These are phyloP conservation scores for Colletotrichum horii DNA, from an alignment of 2,329 filamentous ascomycete species.

Conservation along the genomic window DNA sequence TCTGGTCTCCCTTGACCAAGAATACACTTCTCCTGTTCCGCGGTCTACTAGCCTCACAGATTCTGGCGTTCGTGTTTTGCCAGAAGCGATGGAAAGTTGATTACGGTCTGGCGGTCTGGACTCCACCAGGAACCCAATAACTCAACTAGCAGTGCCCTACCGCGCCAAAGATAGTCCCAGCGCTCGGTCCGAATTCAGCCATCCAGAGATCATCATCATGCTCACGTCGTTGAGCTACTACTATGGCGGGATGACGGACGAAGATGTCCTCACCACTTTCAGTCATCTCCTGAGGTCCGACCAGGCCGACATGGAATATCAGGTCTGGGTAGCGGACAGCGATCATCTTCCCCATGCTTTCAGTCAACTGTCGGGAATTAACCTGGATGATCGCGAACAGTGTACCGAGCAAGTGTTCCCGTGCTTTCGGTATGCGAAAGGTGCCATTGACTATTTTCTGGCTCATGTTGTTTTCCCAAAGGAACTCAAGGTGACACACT, in stretches of 20 bases:
- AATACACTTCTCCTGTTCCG: constrained; percentile 52
- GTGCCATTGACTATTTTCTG: constrained; percentile 68
- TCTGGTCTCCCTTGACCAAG: constrained; percentile 41
- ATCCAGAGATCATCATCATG: constrained; percentile 62
- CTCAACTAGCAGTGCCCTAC: constrained; percentile 62
- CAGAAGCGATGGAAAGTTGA: constrained; percentile 70
- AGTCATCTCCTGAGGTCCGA: constrained; percentile 54
- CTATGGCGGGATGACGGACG: constrained; percentile 57
- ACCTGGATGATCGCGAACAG: constrained; percentile 58
- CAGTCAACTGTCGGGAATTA: constrained; percentile 54
- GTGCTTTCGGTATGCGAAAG: constrained; percentile 54
- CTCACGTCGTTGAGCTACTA: constrained; percentile 64
- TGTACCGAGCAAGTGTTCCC: constrained; percentile 58
- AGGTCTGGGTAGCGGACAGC: constrained; percentile 47
- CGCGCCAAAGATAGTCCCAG: constrained; percentile 63
- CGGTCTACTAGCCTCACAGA: constrained; percentile 59
- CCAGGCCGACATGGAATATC: constrained; percentile 56
- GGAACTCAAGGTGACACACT: constrained; percentile 71
- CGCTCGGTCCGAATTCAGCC: constrained; percentile 63
- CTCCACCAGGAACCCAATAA: constrained; percentile 39
- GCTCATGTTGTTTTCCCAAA: constrained; percentile 62
- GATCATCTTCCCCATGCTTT: constrained; percentile 40
- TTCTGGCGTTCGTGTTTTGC: constrained; percentile 58
- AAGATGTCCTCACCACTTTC: constrained; percentile 55
- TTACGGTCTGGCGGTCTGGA: constrained; percentile 66